These are phyloP conservation scores for Digitaria exilis DNA, from an alignment of 202 grass and related monocot species.

Conservation along the genomic window DNA sequence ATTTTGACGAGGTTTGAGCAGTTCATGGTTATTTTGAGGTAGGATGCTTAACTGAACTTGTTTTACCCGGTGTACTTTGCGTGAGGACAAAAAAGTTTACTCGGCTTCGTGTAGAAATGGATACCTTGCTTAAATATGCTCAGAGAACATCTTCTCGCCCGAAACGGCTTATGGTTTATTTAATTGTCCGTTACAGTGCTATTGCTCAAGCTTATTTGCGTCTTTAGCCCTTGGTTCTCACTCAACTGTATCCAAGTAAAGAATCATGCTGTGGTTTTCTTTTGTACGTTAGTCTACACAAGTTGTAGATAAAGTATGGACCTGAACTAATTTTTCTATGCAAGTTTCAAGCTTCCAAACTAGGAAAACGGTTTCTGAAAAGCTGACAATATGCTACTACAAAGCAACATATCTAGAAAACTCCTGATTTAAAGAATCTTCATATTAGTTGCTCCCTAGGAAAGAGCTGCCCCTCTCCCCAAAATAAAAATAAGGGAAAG, in stretches of 20 bases:
- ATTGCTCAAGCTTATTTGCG: neutral
- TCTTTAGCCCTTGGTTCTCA: neutral
- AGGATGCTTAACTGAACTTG: neutral
- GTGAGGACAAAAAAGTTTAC: conserved; percentile 11
- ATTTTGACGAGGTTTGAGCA: neutral
- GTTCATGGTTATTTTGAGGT: neutral
- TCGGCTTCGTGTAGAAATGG: neutral
- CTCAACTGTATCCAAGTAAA: neutral
- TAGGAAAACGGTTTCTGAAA: neutral
- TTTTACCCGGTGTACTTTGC: neutral
- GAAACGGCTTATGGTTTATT: neutral
- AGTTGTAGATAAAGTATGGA: neutral
- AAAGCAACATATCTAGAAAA: neutral
- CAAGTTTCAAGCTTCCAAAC: neutral
- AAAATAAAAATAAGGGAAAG: neutral
- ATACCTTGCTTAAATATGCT: neutral
- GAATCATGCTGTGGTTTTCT: neutral
- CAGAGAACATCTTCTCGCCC: neutral
- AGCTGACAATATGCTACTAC: conserved; percentile 3
- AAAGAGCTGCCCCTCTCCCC: neutral
- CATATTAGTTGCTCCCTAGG: neutral
- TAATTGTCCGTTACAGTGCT: neutral
- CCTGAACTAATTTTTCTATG: neutral
- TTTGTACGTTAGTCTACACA: neutral
- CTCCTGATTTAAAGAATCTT: neutral